Conservation (phyloP, 2,329 filamentous ascomycete genomes). For the Trichoderma sp. region DNA sequence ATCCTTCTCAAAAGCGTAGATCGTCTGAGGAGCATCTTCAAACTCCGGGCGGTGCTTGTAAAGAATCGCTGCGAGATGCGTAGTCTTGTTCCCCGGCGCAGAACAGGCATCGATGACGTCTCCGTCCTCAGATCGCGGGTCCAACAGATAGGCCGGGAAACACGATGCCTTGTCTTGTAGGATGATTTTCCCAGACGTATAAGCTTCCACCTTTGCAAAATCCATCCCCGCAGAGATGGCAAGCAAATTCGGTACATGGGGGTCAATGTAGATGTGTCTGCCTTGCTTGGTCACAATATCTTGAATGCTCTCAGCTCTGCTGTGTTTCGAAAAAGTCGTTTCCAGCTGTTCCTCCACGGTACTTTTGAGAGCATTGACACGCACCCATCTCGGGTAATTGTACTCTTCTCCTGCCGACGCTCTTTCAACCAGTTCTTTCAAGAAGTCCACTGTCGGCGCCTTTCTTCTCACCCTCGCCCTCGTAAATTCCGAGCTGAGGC, state of each 20-base stretch:
- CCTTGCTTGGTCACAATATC: constrained; percentile 52
- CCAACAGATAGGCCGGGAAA: constrained; percentile 86
- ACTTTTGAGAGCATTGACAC: constrained; percentile 78
- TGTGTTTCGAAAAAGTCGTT: constrained; percentile 70
- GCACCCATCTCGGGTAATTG: constrained; percentile 84
- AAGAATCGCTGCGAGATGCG: constrained; percentile 81
- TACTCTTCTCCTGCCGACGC: constrained; percentile 52
- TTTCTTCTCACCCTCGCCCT: constrained; percentile 73
- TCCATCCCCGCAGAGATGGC: constrained; percentile 74
- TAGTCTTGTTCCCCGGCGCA: constrained; percentile 96
- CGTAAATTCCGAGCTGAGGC: constrained; percentile 79
- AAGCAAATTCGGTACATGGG: constrained; percentile 79
- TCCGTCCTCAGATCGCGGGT: constrained; percentile 66
- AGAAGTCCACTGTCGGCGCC: constrained; percentile 65
- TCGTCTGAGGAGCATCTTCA: constrained; percentile 40
- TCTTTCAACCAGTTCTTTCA: constrained; percentile 60
- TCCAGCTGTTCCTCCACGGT: constrained; percentile 71
- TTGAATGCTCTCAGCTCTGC: constrained; percentile 54
- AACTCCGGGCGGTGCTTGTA: constrained; percentile 43
- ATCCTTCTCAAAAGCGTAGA: constrained; percentile 83
- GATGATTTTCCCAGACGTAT: constrained; percentile 76
- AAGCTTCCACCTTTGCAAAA: constrained; percentile 71
- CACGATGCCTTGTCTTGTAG: constrained; percentile 97
- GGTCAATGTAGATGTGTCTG: constrained; percentile 69
- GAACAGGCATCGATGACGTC: constrained; percentile 91